A percentile compares a stretch with the other conserved stretches of the same genome.
Evolutionary conservation across 345 rosid genomes (phyloP).

Genomic region (Lumnitzera racemosa): DNA sequence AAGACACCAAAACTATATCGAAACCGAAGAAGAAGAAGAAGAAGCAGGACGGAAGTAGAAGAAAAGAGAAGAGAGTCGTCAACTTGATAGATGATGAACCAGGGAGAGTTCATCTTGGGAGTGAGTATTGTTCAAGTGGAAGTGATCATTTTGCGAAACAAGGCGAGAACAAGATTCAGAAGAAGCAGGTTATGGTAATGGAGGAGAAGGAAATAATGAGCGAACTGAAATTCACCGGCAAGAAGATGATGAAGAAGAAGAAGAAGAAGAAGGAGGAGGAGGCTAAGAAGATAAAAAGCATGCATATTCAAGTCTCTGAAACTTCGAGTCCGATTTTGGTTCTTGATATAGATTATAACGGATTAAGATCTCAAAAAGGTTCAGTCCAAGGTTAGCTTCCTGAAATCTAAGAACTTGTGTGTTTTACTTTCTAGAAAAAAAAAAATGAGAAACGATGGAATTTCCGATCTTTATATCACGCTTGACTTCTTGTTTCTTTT

Average conservation of each 20-base stretch:
- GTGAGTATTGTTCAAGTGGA: constrained; percentile 9
- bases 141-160: constrained; percentile 3
- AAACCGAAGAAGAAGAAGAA: constrained; percentile 11
- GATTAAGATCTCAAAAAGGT: not conserved
- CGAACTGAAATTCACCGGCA: constrained; percentile 16
- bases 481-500: too few species aligned
- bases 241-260: constrained; percentile 8
- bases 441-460: not conserved
- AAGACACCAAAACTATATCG: constrained; percentile 24
- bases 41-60: constrained; percentile 12
- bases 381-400: constrained; percentile 6
- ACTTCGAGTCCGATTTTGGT: constrained; percentile 56
- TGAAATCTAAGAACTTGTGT: not conserved
- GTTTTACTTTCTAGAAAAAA: not conserved
- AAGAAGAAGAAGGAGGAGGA: not conserved
- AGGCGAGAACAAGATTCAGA: not conserved
- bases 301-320: constrained; percentile 17
- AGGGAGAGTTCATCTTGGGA: constrained; percentile 16
- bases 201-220: constrained; percentile 25
- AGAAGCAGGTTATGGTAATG: constrained; percentile 13
- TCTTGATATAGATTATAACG: constrained; percentile 15
- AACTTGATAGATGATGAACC: constrained; percentile 56
- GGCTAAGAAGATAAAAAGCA: not conserved
- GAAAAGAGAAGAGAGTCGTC: constrained; percentile 25
- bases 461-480: too few species aligned